Percentiles rank a stretch among this genome's conserved stretches.
Conservation (phyloP, 139 green algal genomes). For the Closterium sp. region DNA sequence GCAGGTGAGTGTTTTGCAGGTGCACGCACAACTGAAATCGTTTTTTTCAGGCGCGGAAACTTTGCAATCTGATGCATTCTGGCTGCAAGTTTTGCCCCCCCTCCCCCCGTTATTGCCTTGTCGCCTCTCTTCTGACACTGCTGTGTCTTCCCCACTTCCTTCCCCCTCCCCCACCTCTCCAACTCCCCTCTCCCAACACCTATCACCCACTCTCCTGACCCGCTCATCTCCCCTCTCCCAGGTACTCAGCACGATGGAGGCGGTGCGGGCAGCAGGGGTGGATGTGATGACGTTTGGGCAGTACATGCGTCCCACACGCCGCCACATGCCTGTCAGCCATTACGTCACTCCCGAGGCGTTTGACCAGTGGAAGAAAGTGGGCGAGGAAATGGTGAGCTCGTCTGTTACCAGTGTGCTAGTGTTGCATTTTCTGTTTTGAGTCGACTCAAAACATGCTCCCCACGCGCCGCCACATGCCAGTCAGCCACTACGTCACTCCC, state of each 20-base stretch:
- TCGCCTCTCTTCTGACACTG: no score
- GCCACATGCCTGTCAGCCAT: conserved; percentile 94
- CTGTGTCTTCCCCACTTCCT: no score
- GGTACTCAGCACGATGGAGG: conserved; percentile 60
- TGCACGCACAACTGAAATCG: no score
- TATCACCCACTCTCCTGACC: no score
- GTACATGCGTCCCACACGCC: conserved; percentile 98
- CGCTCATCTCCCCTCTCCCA: not conserved
- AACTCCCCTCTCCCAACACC: no score
- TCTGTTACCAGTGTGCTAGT: not conserved
- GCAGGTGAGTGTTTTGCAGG: conserved; percentile 63
- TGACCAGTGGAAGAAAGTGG: conserved; percentile 74
- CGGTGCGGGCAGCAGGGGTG: conserved; percentile 66
- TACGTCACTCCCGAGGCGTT: conserved; percentile 98
- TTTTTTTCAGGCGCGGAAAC: no score
- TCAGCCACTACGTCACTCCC: conserved; percentile 95
- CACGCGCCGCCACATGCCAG: conserved; percentile 95
- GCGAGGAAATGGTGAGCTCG: conserved; percentile 70
- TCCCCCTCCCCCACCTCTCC: no score
- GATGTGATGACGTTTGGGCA: conserved; percentile 98
- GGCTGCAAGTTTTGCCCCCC: no score
- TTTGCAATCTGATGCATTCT: no score
- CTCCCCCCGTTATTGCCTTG: no score
- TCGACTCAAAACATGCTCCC: no score
- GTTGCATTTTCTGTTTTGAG: no score